Base-by-base conservation (phyloP, 768 basidiomycete genomes). In the Rhizopogon vesiculosus region DNA sequence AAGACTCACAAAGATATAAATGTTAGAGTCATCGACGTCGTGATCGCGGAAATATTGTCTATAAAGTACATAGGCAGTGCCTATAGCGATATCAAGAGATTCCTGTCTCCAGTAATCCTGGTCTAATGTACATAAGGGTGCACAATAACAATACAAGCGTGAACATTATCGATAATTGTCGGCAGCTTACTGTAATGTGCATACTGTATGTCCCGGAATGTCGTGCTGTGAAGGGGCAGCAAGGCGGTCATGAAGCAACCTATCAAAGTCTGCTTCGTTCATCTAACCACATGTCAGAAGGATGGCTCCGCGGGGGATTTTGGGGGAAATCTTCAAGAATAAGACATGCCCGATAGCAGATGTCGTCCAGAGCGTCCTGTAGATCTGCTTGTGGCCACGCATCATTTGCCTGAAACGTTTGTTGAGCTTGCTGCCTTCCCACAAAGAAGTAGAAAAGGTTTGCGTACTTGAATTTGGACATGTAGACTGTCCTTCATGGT, bases 181-280 rank as follows among this genome's bases (percentile, higher is more conserved):
- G 12, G 35, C 12, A 38, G 35, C 35, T n/a, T 13, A 38, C 35
- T 38, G 35, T 38, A 13, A 12, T 5, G 35, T 38, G 12, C 35
- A 5, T 38, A 38, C 35, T 38, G 13, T 38, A 38, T 38, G 35
- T 38, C 35, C 7, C 31, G 31, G 31, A 33, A 33, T 9, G 31
- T 25, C 25, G 25, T 25, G 25, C 4, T 33, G 31, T 3, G 12
- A 38, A 38, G 35, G 35, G 35, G 35, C 35, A 35, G 19, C 13
- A 22, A 19, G 18, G 7, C 8, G 33, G 9, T 22, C 33, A 18
- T 19, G 7, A 48, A 15, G 46, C 18, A 15, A 15, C 8, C 16
- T 38, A 9, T 49, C 22, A 49, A 25, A 49, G 48, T 49, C 33
- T 49, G 19, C 48, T 49, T 38, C 48, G 48, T 49, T 49, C 48